Conservation (phyloP, 441 rosid species). For the Populus hybrid region DNA sequence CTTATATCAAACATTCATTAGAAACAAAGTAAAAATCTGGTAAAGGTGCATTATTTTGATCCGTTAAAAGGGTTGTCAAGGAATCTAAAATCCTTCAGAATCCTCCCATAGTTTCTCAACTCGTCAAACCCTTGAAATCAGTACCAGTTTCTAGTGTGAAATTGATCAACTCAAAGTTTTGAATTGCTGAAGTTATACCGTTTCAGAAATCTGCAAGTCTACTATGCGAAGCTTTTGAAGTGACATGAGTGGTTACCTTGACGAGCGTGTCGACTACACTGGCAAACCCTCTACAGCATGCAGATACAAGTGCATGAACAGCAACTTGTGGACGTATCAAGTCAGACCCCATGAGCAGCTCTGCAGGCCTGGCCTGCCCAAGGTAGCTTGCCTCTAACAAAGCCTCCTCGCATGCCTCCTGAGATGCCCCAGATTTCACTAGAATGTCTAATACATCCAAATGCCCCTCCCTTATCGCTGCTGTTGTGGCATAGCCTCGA, state of each 20-base stretch:
- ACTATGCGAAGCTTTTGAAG: neutral
- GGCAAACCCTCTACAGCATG: slow-evolving; percentile 76
- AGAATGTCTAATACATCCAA: slow-evolving; percentile 69
- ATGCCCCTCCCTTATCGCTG: slow-evolving; percentile 86
- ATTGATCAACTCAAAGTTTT: neutral
- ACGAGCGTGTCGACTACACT: slow-evolving; percentile 67
- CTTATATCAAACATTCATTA: no score
- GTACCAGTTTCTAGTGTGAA: no score
- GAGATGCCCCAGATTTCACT: slow-evolving; percentile 83
- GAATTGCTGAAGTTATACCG: neutral
- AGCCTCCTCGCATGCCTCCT: slow-evolving; percentile 94
- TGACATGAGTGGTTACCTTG: slow-evolving; percentile 39
- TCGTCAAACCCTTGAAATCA: no score
- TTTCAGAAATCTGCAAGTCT: neutral
- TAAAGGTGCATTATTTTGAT: no score
- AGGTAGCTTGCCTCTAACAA: slow-evolving; percentile 73
- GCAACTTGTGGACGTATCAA: slow-evolving; percentile 82
- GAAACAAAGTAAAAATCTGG: no score
- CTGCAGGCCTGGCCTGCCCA: slow-evolving; percentile 57
- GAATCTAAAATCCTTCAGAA: no score
- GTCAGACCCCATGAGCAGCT: slow-evolving; percentile 77
- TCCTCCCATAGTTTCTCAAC: no score
- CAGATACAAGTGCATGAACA: slow-evolving; percentile 80
- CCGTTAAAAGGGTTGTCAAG: no score
- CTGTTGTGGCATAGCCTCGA: slow-evolving; percentile 83